Conservation (phyloP, 2,329 filamentous ascomycete genomes). For the Thielaviopsis euricoi region DNA sequence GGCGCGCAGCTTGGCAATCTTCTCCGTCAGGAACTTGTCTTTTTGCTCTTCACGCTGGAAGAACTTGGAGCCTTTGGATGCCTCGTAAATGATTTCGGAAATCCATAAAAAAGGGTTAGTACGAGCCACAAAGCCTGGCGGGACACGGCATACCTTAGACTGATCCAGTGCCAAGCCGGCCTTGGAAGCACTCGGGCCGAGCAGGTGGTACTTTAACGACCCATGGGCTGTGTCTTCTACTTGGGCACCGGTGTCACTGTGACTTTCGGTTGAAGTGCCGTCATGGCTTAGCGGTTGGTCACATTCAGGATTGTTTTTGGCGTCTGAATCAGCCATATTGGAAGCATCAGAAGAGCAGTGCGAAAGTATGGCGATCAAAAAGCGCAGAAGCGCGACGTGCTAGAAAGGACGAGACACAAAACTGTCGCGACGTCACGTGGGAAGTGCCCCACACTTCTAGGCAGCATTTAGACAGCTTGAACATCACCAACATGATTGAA, state of each 20-base stretch:
- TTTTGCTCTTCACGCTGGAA: constrained; percentile 80
- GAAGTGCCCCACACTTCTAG: background rate
- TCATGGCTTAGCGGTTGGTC: background rate
- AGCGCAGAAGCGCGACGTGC: background rate
- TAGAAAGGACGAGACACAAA: background rate
- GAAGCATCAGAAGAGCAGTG: background rate
- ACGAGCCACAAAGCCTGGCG: background rate
- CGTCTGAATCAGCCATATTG: background rate
- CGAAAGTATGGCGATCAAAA: background rate
- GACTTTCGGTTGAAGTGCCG: no score
- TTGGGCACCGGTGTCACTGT: no score
- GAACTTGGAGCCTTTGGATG: constrained; percentile 89
- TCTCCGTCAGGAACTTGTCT: constrained; percentile 68
- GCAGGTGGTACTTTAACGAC: constrained; percentile 73
- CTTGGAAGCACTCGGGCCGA: constrained; percentile 85
- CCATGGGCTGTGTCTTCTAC: constrained; percentile 20
- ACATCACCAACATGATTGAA: no score
- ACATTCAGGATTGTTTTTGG: background rate
- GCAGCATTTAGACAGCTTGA: background rate
- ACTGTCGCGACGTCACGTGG: background rate
- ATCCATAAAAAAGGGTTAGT: constrained; percentile 34
- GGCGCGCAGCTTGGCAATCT: constrained; percentile 63
- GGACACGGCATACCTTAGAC: constrained; percentile 39
- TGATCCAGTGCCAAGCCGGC: constrained; percentile 93
- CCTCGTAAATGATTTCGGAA: constrained; percentile 91